These are phyloP conservation scores for Schizophyllum commune DNA, from an alignment of 1,284 basidiomycete species.

Conservation along the genomic window DNA sequence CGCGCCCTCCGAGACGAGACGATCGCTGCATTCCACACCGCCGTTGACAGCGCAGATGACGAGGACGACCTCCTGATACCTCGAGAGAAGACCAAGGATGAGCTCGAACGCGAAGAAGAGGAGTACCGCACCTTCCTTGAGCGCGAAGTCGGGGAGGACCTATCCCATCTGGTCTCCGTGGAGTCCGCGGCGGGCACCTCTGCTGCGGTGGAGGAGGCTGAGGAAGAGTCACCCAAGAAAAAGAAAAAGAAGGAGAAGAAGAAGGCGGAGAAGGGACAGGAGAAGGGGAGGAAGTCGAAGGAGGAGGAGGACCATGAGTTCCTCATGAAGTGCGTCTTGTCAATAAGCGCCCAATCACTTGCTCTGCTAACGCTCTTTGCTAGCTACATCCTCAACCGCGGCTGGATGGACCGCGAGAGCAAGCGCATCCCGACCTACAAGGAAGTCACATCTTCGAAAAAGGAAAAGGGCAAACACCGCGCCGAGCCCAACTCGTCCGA, in stretches of 20 bases:
- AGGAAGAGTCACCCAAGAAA: slow-evolving; percentile 22
- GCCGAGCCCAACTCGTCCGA: slow-evolving; percentile 21
- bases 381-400: slow-evolving; percentile 92
- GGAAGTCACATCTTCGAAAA: slow-evolving; percentile 54
- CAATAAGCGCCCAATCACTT: neutral
- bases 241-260: slow-evolving; percentile 25
- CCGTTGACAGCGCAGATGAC: slow-evolving; percentile 39
- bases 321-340: slow-evolving; percentile 70
- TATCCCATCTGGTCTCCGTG: slow-evolving; percentile 50
- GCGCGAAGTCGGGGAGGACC: slow-evolving; percentile 75
- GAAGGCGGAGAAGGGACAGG: slow-evolving; percentile 22
- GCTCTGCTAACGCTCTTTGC: slow-evolving; percentile 1
- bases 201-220: slow-evolving; percentile 25
- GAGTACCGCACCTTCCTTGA: slow-evolving; percentile 80
- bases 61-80: slow-evolving; percentile 65
- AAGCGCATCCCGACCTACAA: slow-evolving; percentile 76
- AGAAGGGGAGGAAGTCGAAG: slow-evolving; percentile 27
- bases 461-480: slow-evolving; percentile 25
- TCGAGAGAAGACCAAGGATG: slow-evolving; percentile 72
- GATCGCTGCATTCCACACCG: slow-evolving; percentile 70
- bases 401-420: slow-evolving; percentile 81
- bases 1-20: slow-evolving; percentile 72
- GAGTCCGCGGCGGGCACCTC: slow-evolving; percentile 24
- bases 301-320: slow-evolving; percentile 77
- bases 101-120: slow-evolving; percentile 65